These are phyloP conservation scores for Cyberlindnera samutprakarnensis DNA, from an alignment of 805 yeast species.

Conservation along the genomic window DNA sequence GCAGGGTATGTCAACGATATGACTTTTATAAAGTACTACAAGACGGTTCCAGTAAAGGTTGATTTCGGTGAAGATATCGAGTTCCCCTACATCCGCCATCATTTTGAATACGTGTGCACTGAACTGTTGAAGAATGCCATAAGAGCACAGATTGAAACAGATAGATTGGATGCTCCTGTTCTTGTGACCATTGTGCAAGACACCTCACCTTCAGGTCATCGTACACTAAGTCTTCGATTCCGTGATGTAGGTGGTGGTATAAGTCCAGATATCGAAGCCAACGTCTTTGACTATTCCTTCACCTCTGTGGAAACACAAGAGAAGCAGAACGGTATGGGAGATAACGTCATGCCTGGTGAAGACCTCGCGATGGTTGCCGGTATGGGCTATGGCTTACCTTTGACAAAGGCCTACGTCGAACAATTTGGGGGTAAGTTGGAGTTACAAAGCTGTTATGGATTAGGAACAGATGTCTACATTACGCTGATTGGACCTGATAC, in stretches of 20 bases:
- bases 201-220: conserved; percentile 16
- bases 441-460: conserved; percentile 63
- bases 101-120: conserved; percentile 78
- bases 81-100: conserved; percentile 82
- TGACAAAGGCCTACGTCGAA: conserved; percentile 68
- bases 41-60: conserved; percentile 51
- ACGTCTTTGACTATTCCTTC: conserved; percentile 81
- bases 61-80: conserved; percentile 48
- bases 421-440: conserved; percentile 65
- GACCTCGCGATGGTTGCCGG: conserved; percentile 77
- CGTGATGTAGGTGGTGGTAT: conserved; percentile 91
- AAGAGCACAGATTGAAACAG: conserved; percentile 78
- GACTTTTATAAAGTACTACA: conserved; percentile 77
- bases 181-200: conserved; percentile 36
- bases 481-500: conserved; percentile 29
- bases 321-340: conserved; percentile 39
- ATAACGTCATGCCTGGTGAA: conserved; percentile 62
- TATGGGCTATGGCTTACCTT: conserved; percentile 92
- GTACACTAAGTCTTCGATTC: conserved; percentile 56
- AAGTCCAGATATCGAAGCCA: conserved; percentile 51
- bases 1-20: conserved; percentile 76
- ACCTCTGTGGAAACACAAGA: conserved; percentile 62
- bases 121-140: conserved; percentile 84
- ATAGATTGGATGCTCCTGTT: conserved; percentile 32
- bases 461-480: conserved; percentile 75